Percentiles rank a stretch among this genome's conserved stretches.
Conservation (phyloP, 2,329 filamentous ascomycete genomes). For the Fusarium hostae region DNA sequence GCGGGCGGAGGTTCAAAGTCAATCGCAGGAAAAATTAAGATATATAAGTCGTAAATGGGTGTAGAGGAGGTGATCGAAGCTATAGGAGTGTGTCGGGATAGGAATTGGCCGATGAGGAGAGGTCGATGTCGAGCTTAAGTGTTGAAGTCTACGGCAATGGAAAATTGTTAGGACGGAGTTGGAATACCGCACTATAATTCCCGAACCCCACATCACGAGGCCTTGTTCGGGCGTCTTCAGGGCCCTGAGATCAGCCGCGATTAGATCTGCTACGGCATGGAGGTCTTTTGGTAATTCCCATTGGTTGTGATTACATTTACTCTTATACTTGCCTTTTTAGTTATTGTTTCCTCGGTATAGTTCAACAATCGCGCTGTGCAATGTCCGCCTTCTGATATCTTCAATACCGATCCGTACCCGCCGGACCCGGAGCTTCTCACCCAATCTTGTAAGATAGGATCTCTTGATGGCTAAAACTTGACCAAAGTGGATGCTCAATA, state of each 20-base stretch:
- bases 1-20: conserved; percentile 13
- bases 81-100: neutral
- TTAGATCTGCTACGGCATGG: conserved; percentile 6
- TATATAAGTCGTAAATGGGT: neutral
- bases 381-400: conserved; percentile 12
- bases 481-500: neutral
- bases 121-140: conserved; percentile 34
- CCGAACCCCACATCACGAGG: conserved; percentile 34
- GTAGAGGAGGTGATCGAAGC: neutral
- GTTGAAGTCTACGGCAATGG: conserved; percentile 39
- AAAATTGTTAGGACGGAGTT: conserved; percentile 46
- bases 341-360: conserved; percentile 4
- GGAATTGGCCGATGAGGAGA: conserved; percentile 13
- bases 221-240: conserved; percentile 11
- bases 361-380: neutral
- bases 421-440: neutral
- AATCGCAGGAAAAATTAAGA: conserved; percentile 9
- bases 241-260: conserved; percentile 10
- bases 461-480: neutral
- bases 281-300: neutral
- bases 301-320: neutral
- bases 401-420: neutral
- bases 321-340: neutral
- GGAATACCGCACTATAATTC: conserved; percentile 40
- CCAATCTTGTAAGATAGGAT: neutral